phyloP scores from a whole-genome alignment of 441 rosid genomes.

The Theobroma grandiflorum region DNA sequence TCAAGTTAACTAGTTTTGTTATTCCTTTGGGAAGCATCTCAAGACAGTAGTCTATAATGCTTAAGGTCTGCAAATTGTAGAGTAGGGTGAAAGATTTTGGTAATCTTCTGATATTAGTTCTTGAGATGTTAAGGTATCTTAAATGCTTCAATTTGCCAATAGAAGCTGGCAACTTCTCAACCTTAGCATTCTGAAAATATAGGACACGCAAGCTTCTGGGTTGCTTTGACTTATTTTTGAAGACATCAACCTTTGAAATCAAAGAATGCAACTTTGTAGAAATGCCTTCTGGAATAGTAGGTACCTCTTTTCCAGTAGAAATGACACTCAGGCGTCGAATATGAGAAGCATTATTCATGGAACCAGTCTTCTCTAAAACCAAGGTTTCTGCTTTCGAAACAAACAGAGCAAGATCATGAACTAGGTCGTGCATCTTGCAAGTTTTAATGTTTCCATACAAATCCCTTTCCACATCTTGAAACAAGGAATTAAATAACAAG shows the following conservation, averaged over 20 bases:
- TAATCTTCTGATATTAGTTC: background rate
- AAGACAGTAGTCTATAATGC: too few relatives aligned
- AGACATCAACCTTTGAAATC: background rate
- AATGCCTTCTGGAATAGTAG: background rate
- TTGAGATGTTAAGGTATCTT: constrained; percentile 30
- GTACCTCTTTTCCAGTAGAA: background rate
- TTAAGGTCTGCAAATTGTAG: constrained; percentile 32
- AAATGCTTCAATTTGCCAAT: constrained; percentile 14
- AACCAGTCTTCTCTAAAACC: background rate
- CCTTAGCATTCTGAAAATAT: background rate
- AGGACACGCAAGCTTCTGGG: constrained; percentile 31
- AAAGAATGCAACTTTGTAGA: constrained; percentile 20
- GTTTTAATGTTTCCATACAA: background rate
- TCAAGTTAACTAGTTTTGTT: constrained; percentile 30
- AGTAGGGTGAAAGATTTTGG: constrained; percentile 34
- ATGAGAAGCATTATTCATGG: background rate
- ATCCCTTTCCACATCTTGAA: constrained; percentile 37
- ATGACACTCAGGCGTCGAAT: constrained; percentile 17
- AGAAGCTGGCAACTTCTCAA: background rate
- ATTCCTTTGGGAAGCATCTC: background rate
- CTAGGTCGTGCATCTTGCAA: constrained; percentile 42
- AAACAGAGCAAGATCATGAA: constrained; percentile 33
- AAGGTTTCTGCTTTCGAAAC: constrained; percentile 17
- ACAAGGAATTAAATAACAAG: constrained; percentile 32
- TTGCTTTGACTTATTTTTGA: background rate